A percentile compares a stretch with the other conserved stretches of the same genome.
Evolutionary conservation across 805 yeast species (phyloP).

Genomic region (Candida arabinofermentans): DNA sequence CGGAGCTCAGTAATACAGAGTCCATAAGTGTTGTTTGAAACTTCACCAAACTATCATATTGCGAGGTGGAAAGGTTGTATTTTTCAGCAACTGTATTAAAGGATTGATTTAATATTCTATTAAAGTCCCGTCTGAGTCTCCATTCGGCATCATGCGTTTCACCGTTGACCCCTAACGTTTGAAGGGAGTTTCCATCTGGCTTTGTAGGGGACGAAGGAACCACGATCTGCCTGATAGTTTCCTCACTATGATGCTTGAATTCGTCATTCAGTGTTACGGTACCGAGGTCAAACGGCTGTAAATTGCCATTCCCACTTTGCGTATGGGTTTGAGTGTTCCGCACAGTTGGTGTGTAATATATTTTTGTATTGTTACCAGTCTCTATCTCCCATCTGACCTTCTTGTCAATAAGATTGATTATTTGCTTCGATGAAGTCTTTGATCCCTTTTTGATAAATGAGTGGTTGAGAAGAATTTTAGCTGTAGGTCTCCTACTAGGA

Average conservation of each 20-base stretch:
- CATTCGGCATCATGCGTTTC: constrained; percentile 8
- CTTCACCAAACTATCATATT: constrained; percentile 41
- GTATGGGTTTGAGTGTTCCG: not conserved
- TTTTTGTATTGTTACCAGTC: constrained; percentile 25
- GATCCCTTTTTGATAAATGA: constrained; percentile 48
- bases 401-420: constrained; percentile 40
- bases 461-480: constrained; percentile 59
- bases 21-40: constrained; percentile 35
- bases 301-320: not conserved
- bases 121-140: constrained; percentile 26
- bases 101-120: constrained; percentile 37
- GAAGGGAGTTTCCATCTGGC: not conserved
- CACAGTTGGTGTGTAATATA: constrained; percentile 33
- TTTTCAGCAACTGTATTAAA: constrained; percentile 42
- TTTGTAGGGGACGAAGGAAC: constrained; percentile 19
- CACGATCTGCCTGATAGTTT: constrained; percentile 9
- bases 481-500: constrained; percentile 63
- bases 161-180: not conserved
- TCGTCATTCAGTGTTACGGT: constrained; percentile 8
- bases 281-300: constrained; percentile 9
- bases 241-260: not conserved
- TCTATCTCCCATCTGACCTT: constrained; percentile 40
- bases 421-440: constrained; percentile 26
- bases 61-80: constrained; percentile 50
- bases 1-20: constrained; percentile 22